phyloP scores from a whole-genome alignment of 768 basidiomycete genomes.

The Leucocoprinus birnbaumii region DNA sequence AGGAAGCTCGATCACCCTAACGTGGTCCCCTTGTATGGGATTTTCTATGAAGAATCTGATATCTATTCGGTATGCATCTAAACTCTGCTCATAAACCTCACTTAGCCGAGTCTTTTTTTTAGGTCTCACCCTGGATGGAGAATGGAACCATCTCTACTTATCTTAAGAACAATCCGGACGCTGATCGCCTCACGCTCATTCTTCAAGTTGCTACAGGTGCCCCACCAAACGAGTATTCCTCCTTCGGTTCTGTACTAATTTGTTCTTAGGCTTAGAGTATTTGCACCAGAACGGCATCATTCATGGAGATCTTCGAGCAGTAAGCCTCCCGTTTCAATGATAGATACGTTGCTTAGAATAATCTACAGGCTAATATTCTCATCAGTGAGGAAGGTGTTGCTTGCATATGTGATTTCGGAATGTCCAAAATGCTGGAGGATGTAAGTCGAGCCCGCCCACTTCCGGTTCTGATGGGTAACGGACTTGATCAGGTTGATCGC shows the following conservation, averaged over 20 bases:
- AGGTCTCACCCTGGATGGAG: slow-evolving; percentile 47
- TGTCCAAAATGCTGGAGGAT: slow-evolving; percentile 37
- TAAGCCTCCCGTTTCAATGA: slow-evolving; percentile 16
- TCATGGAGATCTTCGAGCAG: slow-evolving; percentile 41
- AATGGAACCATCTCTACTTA: slow-evolving; percentile 37
- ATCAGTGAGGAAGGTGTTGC: slow-evolving; percentile 36
- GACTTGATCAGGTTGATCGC: slow-evolving; percentile 23
- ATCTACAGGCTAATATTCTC: slow-evolving; percentile 29
- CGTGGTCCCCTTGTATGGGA: slow-evolving; percentile 35
- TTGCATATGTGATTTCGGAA: slow-evolving; percentile 42
- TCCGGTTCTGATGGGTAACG: background rate
- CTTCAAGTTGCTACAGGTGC: too few species aligned
- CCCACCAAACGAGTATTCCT: too few species aligned
- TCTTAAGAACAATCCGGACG: slow-evolving; percentile 25
- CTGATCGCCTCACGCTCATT: slow-evolving; percentile 30
- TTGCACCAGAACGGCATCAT: slow-evolving; percentile 34
- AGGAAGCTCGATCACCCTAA: slow-evolving; percentile 37
- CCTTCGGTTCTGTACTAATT: background rate
- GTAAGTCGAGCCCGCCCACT: slow-evolving; percentile 19
- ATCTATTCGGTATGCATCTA: slow-evolving; percentile 28
- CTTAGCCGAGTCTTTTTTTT: background rate
- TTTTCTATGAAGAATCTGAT: slow-evolving; percentile 29
- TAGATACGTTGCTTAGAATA: too few species aligned
- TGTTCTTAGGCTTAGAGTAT: slow-evolving; percentile 33
- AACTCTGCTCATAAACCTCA: background rate